Conservation (phyloP, 1,139 yeast genomes). For the Geotrichum phurueaensis region DNA sequence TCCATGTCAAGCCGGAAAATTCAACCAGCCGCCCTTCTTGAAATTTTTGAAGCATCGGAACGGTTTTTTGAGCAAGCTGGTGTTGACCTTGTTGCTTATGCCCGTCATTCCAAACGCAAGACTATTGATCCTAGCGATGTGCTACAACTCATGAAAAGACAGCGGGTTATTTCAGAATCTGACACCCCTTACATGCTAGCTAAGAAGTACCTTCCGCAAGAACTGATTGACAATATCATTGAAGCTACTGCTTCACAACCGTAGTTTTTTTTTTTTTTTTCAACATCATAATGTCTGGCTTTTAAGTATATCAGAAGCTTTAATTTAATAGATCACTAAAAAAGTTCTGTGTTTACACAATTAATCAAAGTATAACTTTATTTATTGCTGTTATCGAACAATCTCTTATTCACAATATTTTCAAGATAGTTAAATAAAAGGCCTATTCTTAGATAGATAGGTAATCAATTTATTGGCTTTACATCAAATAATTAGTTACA, state of each 20-base stretch:
- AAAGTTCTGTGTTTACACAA: too few relatives aligned
- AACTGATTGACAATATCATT: constrained; percentile 24
- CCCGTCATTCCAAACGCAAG: constrained; percentile 31
- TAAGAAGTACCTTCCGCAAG: constrained; percentile 30
- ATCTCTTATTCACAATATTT: too few relatives aligned
- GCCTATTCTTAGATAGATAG: too few relatives aligned
- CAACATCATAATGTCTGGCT: background rate
- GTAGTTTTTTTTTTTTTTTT: background rate
- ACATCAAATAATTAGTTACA: background rate
- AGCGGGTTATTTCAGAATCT: constrained; percentile 20
- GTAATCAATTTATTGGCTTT: background rate
- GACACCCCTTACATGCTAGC: constrained; percentile 25
- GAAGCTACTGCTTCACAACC: constrained; percentile 9
- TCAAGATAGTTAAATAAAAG: too few relatives aligned
- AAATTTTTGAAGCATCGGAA: constrained; percentile 27
- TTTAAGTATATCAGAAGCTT: too few relatives aligned
- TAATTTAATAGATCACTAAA: too few relatives aligned
- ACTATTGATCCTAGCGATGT: constrained; percentile 31
- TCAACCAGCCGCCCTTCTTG: constrained; percentile 27
- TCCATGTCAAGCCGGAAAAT: constrained; percentile 21
- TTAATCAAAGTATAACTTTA: too few relatives aligned
- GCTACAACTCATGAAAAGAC: constrained; percentile 28
- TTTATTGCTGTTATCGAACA: too few relatives aligned
- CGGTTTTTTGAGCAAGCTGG: constrained; percentile 28
- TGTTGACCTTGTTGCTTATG: constrained; percentile 29